Evolutionary conservation across 2,329 filamentous ascomycete species (phyloP).

Genomic region (Lachnellula arida): DNA sequence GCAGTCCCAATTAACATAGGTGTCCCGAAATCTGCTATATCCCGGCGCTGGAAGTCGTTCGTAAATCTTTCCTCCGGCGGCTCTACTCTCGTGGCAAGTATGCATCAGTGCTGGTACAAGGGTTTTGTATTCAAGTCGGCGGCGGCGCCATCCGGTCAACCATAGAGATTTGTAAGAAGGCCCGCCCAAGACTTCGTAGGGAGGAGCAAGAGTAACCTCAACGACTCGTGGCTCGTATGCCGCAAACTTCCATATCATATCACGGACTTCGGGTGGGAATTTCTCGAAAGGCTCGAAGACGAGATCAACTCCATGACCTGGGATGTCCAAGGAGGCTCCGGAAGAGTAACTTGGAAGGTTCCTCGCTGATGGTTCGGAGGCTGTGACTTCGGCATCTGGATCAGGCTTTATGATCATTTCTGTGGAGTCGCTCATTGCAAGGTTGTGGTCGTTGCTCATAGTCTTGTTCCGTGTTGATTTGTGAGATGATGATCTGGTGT

Average conservation of each 20-base stretch:
- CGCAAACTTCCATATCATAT: background rate
- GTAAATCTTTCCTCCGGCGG: background rate
- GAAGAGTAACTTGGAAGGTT: too few relatives aligned
- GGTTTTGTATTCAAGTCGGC: background rate
- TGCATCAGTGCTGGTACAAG: conserved; percentile 1
- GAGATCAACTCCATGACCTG: too few relatives aligned
- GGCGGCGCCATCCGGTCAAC: background rate
- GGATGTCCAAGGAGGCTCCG: too few relatives aligned
- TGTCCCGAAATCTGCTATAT: background rate
- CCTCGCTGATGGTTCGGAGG: too few relatives aligned
- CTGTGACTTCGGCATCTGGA: too few relatives aligned
- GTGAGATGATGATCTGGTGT: too few relatives aligned
- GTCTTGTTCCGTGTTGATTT: too few relatives aligned
- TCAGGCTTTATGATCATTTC: too few relatives aligned
- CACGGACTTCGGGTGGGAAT: background rate
- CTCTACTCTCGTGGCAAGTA: background rate
- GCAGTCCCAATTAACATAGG: background rate
- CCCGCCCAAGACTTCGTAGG: background rate
- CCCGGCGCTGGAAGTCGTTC: background rate
- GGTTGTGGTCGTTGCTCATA: too few relatives aligned
- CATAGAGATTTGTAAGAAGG: too few relatives aligned
- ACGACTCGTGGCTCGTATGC: conserved; percentile 1
- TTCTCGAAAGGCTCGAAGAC: background rate
- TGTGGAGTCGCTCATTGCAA: too few relatives aligned
- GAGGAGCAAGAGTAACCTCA: background rate